phyloP scores from a whole-genome alignment of 2,329 filamentous ascomycete species.

The Sclerotinia borealis region DNA sequence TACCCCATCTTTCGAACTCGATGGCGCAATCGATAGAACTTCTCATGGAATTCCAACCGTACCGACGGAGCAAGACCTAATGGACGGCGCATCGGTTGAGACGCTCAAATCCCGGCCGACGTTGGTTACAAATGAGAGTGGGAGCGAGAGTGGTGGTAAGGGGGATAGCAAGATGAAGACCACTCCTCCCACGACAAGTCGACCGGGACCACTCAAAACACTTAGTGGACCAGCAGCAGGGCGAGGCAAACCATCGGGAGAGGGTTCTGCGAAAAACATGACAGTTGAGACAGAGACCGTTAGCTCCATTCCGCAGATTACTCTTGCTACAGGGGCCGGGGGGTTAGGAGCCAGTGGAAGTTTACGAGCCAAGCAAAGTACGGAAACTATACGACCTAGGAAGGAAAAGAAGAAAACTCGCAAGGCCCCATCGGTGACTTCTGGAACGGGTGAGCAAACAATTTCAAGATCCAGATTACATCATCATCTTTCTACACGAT shows the following conservation, averaged over 20 bases:
- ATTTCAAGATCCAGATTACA: conserved; percentile 34
- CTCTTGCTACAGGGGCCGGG: conserved; percentile 61
- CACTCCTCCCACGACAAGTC: conserved; percentile 40
- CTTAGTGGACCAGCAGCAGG: conserved; percentile 51
- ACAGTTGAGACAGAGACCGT: conserved; percentile 97
- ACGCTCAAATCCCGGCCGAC: conserved; percentile 43
- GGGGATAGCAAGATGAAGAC: conserved; percentile 36
- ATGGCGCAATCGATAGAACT: conserved; percentile 45
- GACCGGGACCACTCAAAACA: conserved; percentile 56
- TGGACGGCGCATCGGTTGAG: conserved; percentile 29
- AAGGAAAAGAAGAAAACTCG: conserved; percentile 80
- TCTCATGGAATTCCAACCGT: conserved; percentile 41
- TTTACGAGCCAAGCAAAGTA: conserved; percentile 79
- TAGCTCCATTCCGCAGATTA: conserved; percentile 78
- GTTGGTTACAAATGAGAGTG: conserved; percentile 46
- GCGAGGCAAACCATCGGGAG: conserved; percentile 60
- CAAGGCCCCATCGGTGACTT: conserved; percentile 65
- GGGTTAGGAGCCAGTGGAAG: conserved; percentile 62
- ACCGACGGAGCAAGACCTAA: conserved; percentile 34
- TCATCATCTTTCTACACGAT: conserved; percentile 34
- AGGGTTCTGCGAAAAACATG: conserved; percentile 83
- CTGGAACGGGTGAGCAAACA: conserved; percentile 63
- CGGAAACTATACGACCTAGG: conserved; percentile 91
- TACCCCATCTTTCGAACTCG: conserved; percentile 51
- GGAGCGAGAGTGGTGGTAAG: conserved; percentile 60